Conservation (phyloP, 106 monocot species). For the Dactylorhiza incarnata region DNA sequence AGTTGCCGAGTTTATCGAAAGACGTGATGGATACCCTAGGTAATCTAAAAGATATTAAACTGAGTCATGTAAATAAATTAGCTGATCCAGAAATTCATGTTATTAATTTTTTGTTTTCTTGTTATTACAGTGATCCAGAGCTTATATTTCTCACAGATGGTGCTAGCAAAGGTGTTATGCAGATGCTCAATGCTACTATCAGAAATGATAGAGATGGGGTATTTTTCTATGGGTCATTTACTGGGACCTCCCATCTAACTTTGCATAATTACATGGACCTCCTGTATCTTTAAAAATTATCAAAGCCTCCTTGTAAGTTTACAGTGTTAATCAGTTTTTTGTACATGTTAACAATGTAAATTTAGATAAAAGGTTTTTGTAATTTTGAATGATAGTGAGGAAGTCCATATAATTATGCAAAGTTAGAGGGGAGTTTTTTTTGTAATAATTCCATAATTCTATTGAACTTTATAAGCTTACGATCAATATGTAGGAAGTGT, state of each 20-base stretch:
- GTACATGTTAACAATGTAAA: too few relatives aligned
- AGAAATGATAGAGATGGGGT: constrained; percentile 95
- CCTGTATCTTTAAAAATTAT: not conserved
- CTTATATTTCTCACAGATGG: constrained; percentile 97
- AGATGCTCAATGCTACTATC: constrained; percentile 77
- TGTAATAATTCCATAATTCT: too few relatives aligned
- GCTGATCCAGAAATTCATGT: not conserved
- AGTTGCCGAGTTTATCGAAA: constrained; percentile 89
- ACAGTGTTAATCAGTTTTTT: too few relatives aligned
- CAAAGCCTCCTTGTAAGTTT: not conserved
- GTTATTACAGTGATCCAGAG: constrained; percentile 73
- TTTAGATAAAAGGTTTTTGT: too few relatives aligned
- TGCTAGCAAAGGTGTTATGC: constrained; percentile 99
- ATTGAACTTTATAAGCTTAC: not conserved
- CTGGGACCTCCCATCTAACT: too few relatives aligned
- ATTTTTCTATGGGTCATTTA: constrained; percentile 10
- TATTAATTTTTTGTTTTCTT: constrained; percentile 11
- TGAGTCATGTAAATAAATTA: not conserved
- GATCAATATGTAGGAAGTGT: not conserved
- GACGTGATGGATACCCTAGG: constrained; percentile 98
- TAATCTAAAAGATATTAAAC: constrained; percentile 17
- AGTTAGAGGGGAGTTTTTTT: too few relatives aligned
- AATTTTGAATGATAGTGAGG: too few relatives aligned
- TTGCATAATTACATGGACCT: not conserved
- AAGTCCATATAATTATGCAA: too few relatives aligned